A percentile compares a stretch with the other conserved stretches of the same genome.
phyloP scores from a whole-genome alignment of 345 rosid genomes.

The Populus pruinosa region DNA sequence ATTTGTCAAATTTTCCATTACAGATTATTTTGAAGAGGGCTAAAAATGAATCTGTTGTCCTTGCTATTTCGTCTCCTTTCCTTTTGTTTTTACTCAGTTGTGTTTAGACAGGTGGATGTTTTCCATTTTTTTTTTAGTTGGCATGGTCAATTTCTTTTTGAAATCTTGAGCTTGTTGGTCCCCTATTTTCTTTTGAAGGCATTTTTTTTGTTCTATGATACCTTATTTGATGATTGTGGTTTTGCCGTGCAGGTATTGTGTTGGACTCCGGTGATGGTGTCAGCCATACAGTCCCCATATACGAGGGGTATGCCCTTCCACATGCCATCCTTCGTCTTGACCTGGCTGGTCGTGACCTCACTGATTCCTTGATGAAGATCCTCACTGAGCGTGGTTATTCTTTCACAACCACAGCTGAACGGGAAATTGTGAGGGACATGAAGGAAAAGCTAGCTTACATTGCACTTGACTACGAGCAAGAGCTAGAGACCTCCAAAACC shows the following conservation, averaged over 20 bases:
- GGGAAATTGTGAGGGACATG: slow-evolving; percentile 94
- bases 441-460: slow-evolving; percentile 91
- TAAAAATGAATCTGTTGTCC: neutral
- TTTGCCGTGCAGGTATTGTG: slow-evolving; percentile 62
- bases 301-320: slow-evolving; percentile 86
- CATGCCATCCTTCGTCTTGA: slow-evolving; percentile 92
- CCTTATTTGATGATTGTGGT: neutral
- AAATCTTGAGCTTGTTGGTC: neutral
- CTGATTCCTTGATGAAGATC: slow-evolving; percentile 79
- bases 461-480: slow-evolving; percentile 90
- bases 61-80: neutral
- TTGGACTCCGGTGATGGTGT: slow-evolving; percentile 95
- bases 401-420: slow-evolving; percentile 93
- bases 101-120: neutral
- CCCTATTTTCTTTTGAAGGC: neutral
- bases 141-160: neutral
- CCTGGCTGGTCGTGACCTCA: slow-evolving; percentile 91
- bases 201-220: neutral
- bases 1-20: too few species aligned
- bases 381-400: slow-evolving; percentile 94
- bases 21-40: neutral
- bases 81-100: neutral
- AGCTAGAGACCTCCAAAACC: slow-evolving; percentile 83
- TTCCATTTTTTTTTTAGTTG: neutral
- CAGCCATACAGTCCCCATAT: slow-evolving; percentile 85